These are phyloP conservation scores for Cicer judaicum DNA, from an alignment of 306 rosid species.

Conservation along the genomic window DNA sequence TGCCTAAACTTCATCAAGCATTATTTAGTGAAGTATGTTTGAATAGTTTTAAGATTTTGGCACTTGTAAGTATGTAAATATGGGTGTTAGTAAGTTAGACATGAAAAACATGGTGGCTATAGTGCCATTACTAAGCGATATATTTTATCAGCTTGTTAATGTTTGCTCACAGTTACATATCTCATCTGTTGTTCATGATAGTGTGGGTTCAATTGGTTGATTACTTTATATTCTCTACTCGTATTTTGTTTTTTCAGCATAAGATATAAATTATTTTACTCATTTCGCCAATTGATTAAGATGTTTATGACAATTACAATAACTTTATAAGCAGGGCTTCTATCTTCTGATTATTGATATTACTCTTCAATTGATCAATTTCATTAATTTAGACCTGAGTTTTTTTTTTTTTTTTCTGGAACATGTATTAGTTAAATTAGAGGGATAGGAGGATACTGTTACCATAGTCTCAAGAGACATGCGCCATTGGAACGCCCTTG, in stretches of 20 bases:
- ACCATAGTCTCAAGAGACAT: slow-evolving; percentile 84
- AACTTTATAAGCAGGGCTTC: background rate
- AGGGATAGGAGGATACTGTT: slow-evolving; percentile 86
- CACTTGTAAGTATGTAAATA: background rate
- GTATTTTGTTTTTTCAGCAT: background rate
- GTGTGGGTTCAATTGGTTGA: background rate
- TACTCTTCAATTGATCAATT: no score
- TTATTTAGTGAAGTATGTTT: background rate
- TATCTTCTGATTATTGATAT: slow-evolving; percentile 22
- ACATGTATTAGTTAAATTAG: slow-evolving; percentile 84
- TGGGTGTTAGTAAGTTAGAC: background rate
- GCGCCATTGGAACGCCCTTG: slow-evolving; percentile 90
- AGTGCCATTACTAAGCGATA: background rate
- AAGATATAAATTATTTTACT: background rate
- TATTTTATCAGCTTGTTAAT: background rate
- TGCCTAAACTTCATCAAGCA: background rate
- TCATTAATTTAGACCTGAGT: slow-evolving; percentile 5
- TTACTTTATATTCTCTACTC: background rate
- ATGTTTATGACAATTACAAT: background rate
- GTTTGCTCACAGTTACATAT: slow-evolving; percentile 4
- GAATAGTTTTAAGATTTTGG: slow-evolving; percentile 8
- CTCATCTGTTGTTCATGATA: background rate
- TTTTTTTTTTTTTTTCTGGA: slow-evolving; percentile 34
- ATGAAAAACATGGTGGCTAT: background rate
- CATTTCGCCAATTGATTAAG: background rate